phyloP scores from a whole-genome alignment of 192 early-diverging fungal species.

The Coemansia sp. region DNA sequence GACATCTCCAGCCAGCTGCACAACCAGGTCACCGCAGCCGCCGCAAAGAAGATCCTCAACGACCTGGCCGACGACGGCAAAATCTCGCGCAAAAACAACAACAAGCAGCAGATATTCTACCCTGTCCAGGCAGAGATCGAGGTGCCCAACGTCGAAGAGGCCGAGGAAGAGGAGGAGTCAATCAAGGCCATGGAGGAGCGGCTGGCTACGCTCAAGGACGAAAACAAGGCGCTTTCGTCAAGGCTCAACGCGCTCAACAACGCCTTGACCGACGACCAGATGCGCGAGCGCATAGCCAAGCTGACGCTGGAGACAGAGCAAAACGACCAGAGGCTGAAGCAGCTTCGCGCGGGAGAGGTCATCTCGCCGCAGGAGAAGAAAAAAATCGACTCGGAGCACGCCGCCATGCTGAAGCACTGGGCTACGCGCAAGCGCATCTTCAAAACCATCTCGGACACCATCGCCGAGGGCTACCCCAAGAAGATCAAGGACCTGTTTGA shows the following conservation, averaged over 20 bases:
- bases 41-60: slow-evolving; percentile 47
- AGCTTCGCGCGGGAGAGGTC: slow-evolving; percentile 43
- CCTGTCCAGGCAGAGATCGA: slow-evolving; percentile 29
- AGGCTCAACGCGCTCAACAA: slow-evolving; percentile 30
- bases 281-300: slow-evolving; percentile 43
- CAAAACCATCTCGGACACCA: slow-evolving; percentile 52
- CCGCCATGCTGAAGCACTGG: slow-evolving; percentile 56
- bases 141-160: slow-evolving; percentile 41
- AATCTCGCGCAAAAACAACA: slow-evolving; percentile 39
- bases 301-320: slow-evolving; percentile 21
- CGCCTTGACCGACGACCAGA: slow-evolving; percentile 41
- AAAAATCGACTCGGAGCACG: slow-evolving; percentile 31
- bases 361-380: slow-evolving; percentile 43
- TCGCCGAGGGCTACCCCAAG: slow-evolving; percentile 54
- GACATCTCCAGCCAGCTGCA: slow-evolving; percentile 53
- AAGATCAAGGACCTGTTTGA: slow-evolving; percentile 56
- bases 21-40: slow-evolving; percentile 35
- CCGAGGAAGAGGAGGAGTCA: slow-evolving; percentile 41
- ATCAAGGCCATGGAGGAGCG: slow-evolving; percentile 33
- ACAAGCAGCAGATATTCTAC: slow-evolving; percentile 50
- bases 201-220: slow-evolving; percentile 20
- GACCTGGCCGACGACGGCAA: slow-evolving; percentile 37
- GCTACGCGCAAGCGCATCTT: slow-evolving; percentile 57
- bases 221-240: slow-evolving; percentile 21
- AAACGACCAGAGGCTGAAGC: slow-evolving; percentile 32